Evolutionary conservation across 2,329 filamentous ascomycete species (phyloP).

Genomic region (Mycosphaerella sp.): DNA sequence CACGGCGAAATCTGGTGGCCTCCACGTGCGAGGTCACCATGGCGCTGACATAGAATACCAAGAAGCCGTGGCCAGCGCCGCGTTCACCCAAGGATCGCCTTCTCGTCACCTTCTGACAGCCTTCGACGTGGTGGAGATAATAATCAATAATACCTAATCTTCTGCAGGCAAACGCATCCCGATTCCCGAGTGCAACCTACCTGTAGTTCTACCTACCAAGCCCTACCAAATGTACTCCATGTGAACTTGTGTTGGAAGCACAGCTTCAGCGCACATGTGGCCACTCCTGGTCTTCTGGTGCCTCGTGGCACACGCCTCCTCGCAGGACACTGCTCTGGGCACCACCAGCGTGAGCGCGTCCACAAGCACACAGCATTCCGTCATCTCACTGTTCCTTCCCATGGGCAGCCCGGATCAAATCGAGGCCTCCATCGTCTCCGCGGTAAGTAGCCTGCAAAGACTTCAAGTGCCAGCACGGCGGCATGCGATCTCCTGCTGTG

Average conservation of each 20-base stretch:
- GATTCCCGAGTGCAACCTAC: too few species aligned
- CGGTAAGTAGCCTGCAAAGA: constrained; percentile 9
- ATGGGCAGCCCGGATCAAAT: constrained; percentile 19
- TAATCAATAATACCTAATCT: too few species aligned
- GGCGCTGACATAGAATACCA: background rate
- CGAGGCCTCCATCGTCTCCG: constrained; percentile 19
- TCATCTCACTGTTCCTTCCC: constrained; percentile 18
- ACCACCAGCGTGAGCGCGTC: constrained; percentile 3
- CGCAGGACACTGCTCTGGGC: constrained; percentile 9
- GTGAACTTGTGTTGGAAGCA: background rate
- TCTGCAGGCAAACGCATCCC: background rate
- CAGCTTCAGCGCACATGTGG: constrained; percentile 1
- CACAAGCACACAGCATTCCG: constrained; percentile 2
- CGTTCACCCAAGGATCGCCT: background rate
- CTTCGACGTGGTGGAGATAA: background rate
- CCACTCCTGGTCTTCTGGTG: background rate
- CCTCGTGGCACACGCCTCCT: constrained; percentile 5
- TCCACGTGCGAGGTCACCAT: constrained; percentile 11
- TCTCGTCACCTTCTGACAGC: background rate
- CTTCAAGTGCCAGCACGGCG: background rate
- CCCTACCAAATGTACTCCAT: too few species aligned
- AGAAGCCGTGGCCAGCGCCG: background rate
- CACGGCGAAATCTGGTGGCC: constrained; percentile 5
- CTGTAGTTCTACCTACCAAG: background rate
- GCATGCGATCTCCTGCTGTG: background rate